A percentile compares a stretch with the other conserved stretches of the same genome.
Evolutionary conservation across 2,329 filamentous ascomycete genomes (phyloP).

Genomic region (Paecilomyces sp.): DNA sequence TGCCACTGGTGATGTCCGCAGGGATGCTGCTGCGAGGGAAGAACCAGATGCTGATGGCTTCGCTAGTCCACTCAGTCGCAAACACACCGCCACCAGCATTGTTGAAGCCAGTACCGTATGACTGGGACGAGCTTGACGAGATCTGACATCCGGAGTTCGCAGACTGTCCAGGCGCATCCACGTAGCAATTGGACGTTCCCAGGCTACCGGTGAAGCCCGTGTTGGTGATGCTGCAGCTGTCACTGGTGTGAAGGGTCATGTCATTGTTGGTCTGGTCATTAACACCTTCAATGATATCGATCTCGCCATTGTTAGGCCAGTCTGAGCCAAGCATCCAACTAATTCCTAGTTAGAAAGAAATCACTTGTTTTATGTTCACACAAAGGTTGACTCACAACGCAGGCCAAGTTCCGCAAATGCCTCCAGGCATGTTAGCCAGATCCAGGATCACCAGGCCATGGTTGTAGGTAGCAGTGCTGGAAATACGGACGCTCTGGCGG

Average conservation of each 20-base stretch:
- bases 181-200: slow-evolving; percentile 52
- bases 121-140: slow-evolving; percentile 39
- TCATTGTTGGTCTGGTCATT: slow-evolving; percentile 54
- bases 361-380: not conserved
- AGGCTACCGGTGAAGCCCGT: slow-evolving; percentile 41
- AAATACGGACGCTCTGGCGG: slow-evolving; percentile 63
- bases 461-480: slow-evolving; percentile 57
- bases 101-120: slow-evolving; percentile 67
- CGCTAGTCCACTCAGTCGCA: slow-evolving; percentile 67
- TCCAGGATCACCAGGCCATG: slow-evolving; percentile 66
- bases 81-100: slow-evolving; percentile 61
- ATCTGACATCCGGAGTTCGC: slow-evolving; percentile 55
- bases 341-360: slow-evolving; percentile 5
- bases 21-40: slow-evolving; percentile 66
- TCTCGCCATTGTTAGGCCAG: slow-evolving; percentile 67
- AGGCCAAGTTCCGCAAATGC: slow-evolving; percentile 66
- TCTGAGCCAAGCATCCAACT: slow-evolving; percentile 55
- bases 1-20: slow-evolving; percentile 51
- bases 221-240: slow-evolving; percentile 52
- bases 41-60: slow-evolving; percentile 71
- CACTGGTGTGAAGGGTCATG: slow-evolving; percentile 61
- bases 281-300: slow-evolving; percentile 75
- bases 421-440: slow-evolving; percentile 65
- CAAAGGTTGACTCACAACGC: slow-evolving; percentile 46
- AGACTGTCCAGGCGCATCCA: slow-evolving; percentile 35